Percentiles rank a stretch among this genome's conserved stretches.
Evolutionary conservation across 495 filamentous ascomycete species (phyloP).

Genomic region (Clavariopsis aquatica): DNA sequence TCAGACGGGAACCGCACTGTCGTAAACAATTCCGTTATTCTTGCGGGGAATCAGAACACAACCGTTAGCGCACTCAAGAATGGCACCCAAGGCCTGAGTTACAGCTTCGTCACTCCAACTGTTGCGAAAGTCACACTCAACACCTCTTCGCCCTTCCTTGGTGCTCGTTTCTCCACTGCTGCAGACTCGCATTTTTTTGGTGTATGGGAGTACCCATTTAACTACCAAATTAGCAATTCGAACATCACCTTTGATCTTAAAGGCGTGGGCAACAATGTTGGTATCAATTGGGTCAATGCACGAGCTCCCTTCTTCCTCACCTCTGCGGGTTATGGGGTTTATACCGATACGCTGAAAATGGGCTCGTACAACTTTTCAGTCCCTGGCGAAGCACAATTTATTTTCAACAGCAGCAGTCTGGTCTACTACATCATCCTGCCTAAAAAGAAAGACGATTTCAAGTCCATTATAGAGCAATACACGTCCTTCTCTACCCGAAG

Average conservation of each 20-base stretch:
- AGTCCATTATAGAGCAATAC: constrained; percentile 35
- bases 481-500: constrained; percentile 33
- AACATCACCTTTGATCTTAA: constrained; percentile 39
- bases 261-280: constrained; percentile 37
- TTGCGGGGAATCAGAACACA: constrained; percentile 15
- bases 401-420: constrained; percentile 40
- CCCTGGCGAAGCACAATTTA: constrained; percentile 37
- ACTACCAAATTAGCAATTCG: constrained; percentile 35
- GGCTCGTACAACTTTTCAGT: constrained; percentile 40
- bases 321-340: constrained; percentile 41
- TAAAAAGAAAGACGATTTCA: constrained; percentile 27
- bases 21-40: constrained; percentile 18
- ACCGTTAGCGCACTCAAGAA: constrained; percentile 16
- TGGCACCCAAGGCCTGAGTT: constrained; percentile 4
- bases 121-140: constrained; percentile 21
- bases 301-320: constrained; percentile 45
- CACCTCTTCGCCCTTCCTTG: constrained; percentile 13
- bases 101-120: constrained; percentile 23
- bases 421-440: constrained; percentile 42
- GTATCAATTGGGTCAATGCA: constrained; percentile 42
- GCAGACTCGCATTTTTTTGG: constrained; percentile 33
- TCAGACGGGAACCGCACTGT: constrained; percentile 10
- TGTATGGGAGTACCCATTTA: constrained; percentile 45
- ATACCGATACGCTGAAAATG: constrained; percentile 39
- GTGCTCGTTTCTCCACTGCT: constrained; percentile 15